phyloP scores from a whole-genome alignment of 2,329 filamentous ascomycete species.

The Dryadomyces quercivorus region DNA sequence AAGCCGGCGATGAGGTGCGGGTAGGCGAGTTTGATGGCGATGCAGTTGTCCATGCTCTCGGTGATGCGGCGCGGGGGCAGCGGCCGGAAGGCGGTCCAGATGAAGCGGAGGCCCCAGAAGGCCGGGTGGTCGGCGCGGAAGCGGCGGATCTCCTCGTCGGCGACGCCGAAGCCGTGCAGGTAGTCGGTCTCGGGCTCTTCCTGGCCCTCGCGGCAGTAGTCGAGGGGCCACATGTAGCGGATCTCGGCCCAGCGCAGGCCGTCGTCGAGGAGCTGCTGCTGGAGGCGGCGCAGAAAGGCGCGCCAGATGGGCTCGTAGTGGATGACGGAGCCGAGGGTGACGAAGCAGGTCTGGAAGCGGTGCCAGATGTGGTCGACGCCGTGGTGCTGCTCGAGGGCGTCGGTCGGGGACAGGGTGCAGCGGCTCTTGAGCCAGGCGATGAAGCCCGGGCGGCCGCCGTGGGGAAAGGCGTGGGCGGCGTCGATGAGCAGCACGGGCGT shows the following conservation, averaged over 20 bases:
- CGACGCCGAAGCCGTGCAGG: constrained; percentile 55
- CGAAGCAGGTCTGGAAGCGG: constrained; percentile 67
- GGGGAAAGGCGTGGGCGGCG: constrained; percentile 64
- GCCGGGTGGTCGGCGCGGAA: constrained; percentile 63
- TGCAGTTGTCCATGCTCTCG: constrained; percentile 78
- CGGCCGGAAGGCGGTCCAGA: constrained; percentile 67
- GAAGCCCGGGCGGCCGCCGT: constrained; percentile 60
- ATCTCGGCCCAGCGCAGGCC: constrained; percentile 79
- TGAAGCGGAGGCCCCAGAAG: constrained; percentile 78
- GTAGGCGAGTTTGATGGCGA: constrained; percentile 66
- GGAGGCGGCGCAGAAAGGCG: constrained; percentile 57
- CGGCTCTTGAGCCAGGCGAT: constrained; percentile 64
- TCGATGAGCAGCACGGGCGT: constrained; percentile 44
- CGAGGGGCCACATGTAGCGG: constrained; percentile 57
- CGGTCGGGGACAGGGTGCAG: constrained; percentile 57
- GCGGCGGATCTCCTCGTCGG: constrained; percentile 64
- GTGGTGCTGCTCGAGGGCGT: constrained; percentile 69
- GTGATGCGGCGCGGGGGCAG: constrained; percentile 54
- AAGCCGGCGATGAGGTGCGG: constrained; percentile 76
- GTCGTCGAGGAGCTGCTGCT: constrained; percentile 62
- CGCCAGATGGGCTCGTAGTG: constrained; percentile 88
- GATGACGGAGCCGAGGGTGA: constrained; percentile 59
- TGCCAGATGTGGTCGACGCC: constrained; percentile 75
- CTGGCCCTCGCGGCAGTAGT: constrained; percentile 53
- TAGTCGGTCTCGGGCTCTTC: constrained; percentile 58